phyloP scores from a whole-genome alignment of 2,329 filamentous ascomycete genomes.

The Trichoderma hamatum region DNA sequence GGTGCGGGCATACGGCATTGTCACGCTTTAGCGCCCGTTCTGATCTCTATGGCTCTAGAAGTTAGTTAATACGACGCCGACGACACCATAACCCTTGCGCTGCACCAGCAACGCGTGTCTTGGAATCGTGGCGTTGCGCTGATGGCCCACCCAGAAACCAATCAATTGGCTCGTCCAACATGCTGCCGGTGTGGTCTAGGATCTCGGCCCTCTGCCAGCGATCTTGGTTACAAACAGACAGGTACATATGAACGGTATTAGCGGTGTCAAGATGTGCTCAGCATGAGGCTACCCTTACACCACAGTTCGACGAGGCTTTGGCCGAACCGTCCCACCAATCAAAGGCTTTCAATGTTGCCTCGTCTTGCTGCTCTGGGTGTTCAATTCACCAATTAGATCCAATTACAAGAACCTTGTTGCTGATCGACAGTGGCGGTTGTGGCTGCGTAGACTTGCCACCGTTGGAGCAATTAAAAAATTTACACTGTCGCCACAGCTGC shows the following conservation, averaged over 20 bases:
- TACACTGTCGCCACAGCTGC: constrained; percentile 10
- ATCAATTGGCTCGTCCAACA: neutral
- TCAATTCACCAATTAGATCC: neutral
- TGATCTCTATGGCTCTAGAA: neutral
- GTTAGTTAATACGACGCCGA: neutral
- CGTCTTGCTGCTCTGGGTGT: neutral
- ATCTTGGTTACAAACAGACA: neutral
- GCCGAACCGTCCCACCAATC: neutral
- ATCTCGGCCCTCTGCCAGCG: neutral
- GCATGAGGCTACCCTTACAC: neutral
- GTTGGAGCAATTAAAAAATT: neutral
- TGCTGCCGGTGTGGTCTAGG: neutral
- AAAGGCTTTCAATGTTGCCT: neutral
- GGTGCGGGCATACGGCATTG: neutral
- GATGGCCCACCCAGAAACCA: neutral
- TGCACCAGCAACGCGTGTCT: neutral
- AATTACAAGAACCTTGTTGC: neutral
- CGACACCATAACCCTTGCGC: neutral
- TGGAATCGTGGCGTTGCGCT: neutral
- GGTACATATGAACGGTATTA: neutral
- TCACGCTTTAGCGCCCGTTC: neutral
- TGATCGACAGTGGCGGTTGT: constrained; percentile 21
- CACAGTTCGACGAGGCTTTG: neutral
- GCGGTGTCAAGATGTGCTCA: neutral
- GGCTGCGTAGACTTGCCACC: constrained; percentile 15